Percentiles rank a stretch among this genome's conserved stretches.
phyloP scores from a whole-genome alignment of 1,284 basidiomycete species.

The Neonothopanus nambi region DNA sequence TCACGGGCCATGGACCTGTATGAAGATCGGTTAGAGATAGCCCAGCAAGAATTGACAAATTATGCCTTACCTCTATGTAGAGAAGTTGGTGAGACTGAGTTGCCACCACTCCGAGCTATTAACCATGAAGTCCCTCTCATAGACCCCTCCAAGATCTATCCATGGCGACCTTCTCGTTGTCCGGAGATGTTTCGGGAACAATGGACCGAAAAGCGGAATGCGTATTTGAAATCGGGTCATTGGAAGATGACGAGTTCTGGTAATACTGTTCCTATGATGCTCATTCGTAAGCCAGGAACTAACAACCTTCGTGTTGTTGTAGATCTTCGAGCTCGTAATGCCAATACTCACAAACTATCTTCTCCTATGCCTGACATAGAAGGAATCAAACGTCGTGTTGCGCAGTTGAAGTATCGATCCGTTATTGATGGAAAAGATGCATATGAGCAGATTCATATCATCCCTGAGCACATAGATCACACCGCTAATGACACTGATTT shows the following conservation, averaged over 20 bases:
- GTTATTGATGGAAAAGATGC: too few relatives aligned
- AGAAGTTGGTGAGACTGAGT: background rate
- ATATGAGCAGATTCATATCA: too few relatives aligned
- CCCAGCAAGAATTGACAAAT: background rate
- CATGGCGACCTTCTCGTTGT: conserved; percentile 21
- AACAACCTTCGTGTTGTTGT: background rate
- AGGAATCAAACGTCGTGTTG: too few relatives aligned
- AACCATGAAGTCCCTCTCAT: conserved; percentile 13
- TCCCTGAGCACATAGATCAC: too few relatives aligned
- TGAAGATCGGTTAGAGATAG: background rate
- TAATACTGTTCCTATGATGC: conserved; percentile 29
- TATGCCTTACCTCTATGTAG: conserved; percentile 4
- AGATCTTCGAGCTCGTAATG: conserved; percentile 2
- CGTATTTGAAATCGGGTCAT: conserved; percentile 20
- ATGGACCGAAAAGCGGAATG: conserved; percentile 26
- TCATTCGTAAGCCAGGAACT: conserved; percentile 24
- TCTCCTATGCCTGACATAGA: conserved; percentile 4
- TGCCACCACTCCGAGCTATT: conserved; percentile 7
- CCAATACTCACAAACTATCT: conserved; percentile 2
- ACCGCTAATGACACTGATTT: too few relatives aligned
- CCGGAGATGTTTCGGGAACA: too few relatives aligned
- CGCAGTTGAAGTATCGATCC: too few relatives aligned
- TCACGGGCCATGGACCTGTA: conserved; percentile 13
- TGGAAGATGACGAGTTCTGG: conserved; percentile 12
- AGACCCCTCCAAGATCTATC: conserved; percentile 18